These are phyloP conservation scores for Entomortierella beljakovae DNA, from an alignment of 192 early-diverging fungal genomes.

Conservation along the genomic window DNA sequence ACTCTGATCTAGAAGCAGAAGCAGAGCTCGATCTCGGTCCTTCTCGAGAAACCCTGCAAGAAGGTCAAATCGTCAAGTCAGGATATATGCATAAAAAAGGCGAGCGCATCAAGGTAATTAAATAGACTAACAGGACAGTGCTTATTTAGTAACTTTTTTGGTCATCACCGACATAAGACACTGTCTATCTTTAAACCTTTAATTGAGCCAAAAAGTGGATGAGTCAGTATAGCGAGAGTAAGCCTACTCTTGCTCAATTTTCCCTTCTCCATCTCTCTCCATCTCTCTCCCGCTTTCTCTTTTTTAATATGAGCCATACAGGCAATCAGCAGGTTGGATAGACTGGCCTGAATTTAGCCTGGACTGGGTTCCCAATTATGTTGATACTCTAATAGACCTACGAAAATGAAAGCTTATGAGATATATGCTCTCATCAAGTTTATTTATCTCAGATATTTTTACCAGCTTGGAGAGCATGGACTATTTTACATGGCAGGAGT, in stretches of 20 bases:
- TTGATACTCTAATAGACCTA: neutral
- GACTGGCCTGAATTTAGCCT: neutral
- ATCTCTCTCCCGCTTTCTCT: neutral
- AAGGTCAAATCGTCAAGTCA: constrained; percentile 64
- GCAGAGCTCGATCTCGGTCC: constrained; percentile 57
- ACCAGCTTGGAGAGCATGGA: constrained; percentile 5
- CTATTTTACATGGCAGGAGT: neutral
- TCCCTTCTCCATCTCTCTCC: neutral
- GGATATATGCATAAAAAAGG: constrained; percentile 71
- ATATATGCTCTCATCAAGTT: constrained; percentile 5
- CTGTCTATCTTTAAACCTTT: no score
- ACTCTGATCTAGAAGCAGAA: constrained; percentile 59
- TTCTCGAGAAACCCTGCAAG: constrained; percentile 61
- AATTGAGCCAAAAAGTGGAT: neutral
- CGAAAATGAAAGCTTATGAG: constrained; percentile 1
- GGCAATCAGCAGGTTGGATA: neutral
- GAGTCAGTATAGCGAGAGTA: neutral
- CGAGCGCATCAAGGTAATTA: constrained; percentile 66
- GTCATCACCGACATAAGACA: no score
- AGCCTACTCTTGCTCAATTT: neutral
- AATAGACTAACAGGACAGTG: no score
- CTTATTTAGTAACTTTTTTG: no score
- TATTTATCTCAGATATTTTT: constrained; percentile 18
- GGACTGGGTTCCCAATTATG: neutral
- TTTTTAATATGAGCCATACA: neutral